These are phyloP conservation scores for Dictyophora rubrovolvata DNA, from an alignment of 768 basidiomycete species.

Conservation along the genomic window DNA sequence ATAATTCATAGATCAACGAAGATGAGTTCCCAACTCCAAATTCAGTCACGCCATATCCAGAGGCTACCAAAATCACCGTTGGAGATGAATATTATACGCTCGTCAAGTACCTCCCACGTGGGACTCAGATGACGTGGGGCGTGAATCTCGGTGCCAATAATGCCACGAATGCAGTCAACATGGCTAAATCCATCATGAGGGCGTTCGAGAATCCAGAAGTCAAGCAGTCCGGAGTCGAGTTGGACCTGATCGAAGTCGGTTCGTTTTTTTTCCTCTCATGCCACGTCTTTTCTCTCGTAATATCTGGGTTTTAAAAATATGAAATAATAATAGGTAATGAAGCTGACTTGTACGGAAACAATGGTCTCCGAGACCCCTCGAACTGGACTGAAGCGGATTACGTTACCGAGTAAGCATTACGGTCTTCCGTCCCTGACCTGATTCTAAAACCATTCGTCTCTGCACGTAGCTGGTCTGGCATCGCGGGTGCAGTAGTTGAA, in stretches of 20 bases:
- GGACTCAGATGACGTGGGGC: constrained; percentile 57
- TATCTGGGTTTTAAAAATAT: not conserved
- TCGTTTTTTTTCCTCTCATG: not conserved
- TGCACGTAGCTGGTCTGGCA: constrained; percentile 38
- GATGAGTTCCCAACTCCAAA: constrained; percentile 39
- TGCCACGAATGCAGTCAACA: constrained; percentile 38
- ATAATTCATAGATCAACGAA: constrained; percentile 30
- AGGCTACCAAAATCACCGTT: constrained; percentile 49
- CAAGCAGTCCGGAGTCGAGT: constrained; percentile 29
- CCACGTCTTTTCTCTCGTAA: not conserved
- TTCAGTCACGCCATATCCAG: constrained; percentile 49
- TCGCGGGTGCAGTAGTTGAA: constrained; percentile 39
- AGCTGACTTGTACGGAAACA: constrained; percentile 42
- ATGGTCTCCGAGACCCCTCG: constrained; percentile 29
- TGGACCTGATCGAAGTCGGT: constrained; percentile 41
- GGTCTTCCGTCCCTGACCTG: not conserved
- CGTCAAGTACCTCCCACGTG: constrained; percentile 41
- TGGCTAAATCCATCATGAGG: constrained; percentile 35
- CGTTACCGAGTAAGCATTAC: constrained; percentile 34
- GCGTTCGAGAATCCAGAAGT: constrained; percentile 37
- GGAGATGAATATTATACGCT: constrained; percentile 48
- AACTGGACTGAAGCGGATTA: constrained; percentile 36
- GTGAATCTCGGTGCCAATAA: constrained; percentile 50
- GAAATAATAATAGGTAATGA: constrained; percentile 37
- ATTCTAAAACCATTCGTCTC: not conserved